Base-by-base conservation (phyloP, 2,329 filamentous ascomycete genomes). In the Chaetomiaceae sp. region DNA sequence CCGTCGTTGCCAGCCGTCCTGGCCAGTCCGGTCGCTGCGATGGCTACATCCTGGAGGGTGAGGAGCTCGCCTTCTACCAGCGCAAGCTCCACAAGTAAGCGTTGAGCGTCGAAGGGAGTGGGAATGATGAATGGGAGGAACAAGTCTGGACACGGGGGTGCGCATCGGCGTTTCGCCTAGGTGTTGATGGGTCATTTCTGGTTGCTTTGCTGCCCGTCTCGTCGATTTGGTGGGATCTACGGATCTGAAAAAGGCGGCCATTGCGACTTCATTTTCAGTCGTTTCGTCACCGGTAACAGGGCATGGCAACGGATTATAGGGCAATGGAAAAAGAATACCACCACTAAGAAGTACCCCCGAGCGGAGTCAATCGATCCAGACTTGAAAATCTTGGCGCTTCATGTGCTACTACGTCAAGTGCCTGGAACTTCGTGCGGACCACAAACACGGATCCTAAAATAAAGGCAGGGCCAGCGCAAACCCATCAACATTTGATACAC, bases 31-130 rank as follows among this genome's bases (percentile, higher is more conserved):
- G 94, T 70, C 90, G 94, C 78, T 85, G 83, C 69, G 94, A 99
- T 75, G 94, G 94, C 65, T 99, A 99, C 82, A 86, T 99, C 75
- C 83, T 99, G 65, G 94, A 99, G 86, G 94, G 94, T 70, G 94
- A 99, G 77, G 94, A 99, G 86, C 84, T 99, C 71, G 90, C 91
- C 76, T 99, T 99, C 89, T 99, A 99, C 90, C 91, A 96, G 87
- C 89, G 89, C 81, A 91, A 91, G 80, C 90, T 97, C 85, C 89
- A 94, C 86, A 97, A 96, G 85, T 97, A 96, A 58, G 54, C 49
- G 57, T 27, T 53, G 54, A 30, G 56, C 32, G 34, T 3, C 11
- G 20, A 18, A 25, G 32, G 44, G 16, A 32, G 30, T 20, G 23
- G 54, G 45, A 27, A 34, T 11, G 47, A 43, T 38, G 53, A 50